Base-by-base conservation (phyloP, 768 basidiomycete genomes). In the Leccinum arenicola region DNA sequence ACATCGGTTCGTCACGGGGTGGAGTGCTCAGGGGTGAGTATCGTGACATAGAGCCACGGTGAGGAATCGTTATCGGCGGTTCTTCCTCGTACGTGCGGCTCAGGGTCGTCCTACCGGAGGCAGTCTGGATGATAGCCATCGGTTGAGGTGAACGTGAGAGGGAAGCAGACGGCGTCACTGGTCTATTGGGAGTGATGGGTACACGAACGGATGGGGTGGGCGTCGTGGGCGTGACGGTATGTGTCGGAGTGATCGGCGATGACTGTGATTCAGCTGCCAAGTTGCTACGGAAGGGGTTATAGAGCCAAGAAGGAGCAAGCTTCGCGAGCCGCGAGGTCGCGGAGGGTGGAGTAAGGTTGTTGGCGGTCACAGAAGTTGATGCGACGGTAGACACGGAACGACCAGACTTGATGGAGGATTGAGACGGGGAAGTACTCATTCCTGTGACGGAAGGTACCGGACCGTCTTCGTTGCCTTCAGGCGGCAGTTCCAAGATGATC, bases 231-330 rank as follows among this genome's bases (percentile, higher is more conserved):
- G 62, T 63, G 29, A 55, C 60, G 7, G 76, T 77, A 4, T 80
- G 79, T 6, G 83, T 76, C 14, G 81, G 73, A 6, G 50, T 47
- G 3, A 81, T 80, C 1, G 84, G 85, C 62, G 88, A 84, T 48
- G 51, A 23, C 50, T 71, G 67, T 2, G 87, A 80, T 68, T 89
- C 86, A 62, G 81, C 83, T 7, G 81, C 43, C 60, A 52, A 77
- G 1, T 77, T 81, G 58, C 81, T 84, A 35, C 88, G 78, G 71
- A 93, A 92, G 6, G 86, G 82, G 66, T 85, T 89, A 71, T 91
- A 87, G 11, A 92, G 72, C 91, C 91, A 92, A n/a, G 87, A 80
- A 2, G 89, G 83, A 1, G 89, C 77, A 43, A 90, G 78, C 66
- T 85, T 89, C 2, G 88, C 84, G 11, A 74, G 68, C 27, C 78